Conservation (phyloP, 176 grass and related monocot species). For the Triticum timopheevii region DNA sequence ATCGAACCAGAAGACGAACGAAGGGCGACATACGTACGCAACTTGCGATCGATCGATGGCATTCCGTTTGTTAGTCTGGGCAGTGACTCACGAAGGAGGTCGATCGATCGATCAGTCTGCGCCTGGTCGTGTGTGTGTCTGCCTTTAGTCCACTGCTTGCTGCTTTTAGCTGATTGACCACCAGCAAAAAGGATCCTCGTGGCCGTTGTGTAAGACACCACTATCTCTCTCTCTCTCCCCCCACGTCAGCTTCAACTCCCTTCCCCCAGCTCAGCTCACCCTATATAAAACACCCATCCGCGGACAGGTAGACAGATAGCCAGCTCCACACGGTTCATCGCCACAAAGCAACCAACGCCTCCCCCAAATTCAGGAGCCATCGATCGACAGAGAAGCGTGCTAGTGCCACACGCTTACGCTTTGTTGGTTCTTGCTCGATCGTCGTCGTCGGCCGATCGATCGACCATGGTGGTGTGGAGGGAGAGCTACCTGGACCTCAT, state of each 20-base stretch:
- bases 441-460: neutral
- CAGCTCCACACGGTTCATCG: conserved; percentile 5
- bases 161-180: conserved; percentile 18
- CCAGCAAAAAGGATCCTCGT: conserved; percentile 7
- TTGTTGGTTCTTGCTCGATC: neutral
- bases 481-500: conserved; percentile 68
- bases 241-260: neutral
- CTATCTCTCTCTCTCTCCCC: neutral
- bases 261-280: neutral
- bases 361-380: neutral
- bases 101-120: neutral
- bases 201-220: conserved; percentile 50
- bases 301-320: neutral
- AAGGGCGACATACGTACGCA: too few species aligned
- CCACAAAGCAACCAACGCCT: neutral
- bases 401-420: neutral
- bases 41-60: too few species aligned
- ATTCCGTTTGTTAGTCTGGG: neutral
- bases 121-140: neutral
- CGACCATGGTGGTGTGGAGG: conserved; percentile 77
- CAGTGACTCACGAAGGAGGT: neutral
- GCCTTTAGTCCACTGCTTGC: neutral
- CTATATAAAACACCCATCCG: conserved; percentile 18
- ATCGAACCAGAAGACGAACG: too few species aligned
- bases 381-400: neutral